phyloP scores from a whole-genome alignment of 2,329 filamentous ascomycete genomes.

The Exophiala calicioides region DNA sequence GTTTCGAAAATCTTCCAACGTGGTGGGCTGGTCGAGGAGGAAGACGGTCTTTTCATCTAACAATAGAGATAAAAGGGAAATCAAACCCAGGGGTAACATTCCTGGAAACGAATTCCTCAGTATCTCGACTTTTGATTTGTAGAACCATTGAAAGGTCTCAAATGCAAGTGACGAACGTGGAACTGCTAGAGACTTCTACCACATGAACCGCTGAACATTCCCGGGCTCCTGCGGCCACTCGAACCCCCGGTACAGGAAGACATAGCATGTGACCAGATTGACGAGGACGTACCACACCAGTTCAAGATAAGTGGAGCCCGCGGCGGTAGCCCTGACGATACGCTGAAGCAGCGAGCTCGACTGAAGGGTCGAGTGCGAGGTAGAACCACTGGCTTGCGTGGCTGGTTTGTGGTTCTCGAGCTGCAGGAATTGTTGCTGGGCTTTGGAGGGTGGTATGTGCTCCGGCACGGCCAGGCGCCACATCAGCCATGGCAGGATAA shows the following conservation, averaged over 20 bases:
- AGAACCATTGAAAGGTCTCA: neutral
- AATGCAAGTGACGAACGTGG: neutral
- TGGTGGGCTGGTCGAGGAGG: too few relatives aligned
- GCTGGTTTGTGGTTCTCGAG: constrained; percentile 13
- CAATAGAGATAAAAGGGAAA: too few relatives aligned
- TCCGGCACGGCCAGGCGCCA: constrained; percentile 75
- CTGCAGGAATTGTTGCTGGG: neutral
- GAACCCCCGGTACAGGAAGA: constrained; percentile 59
- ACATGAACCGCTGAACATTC: constrained; percentile 61
- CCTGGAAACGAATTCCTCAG: too few relatives aligned
- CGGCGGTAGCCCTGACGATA: constrained; percentile 32
- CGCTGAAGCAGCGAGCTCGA: too few relatives aligned
- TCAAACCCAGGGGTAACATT: too few relatives aligned
- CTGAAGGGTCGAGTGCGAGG: constrained; percentile 29
- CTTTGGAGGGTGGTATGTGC: constrained; percentile 10
- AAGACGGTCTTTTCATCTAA: too few relatives aligned
- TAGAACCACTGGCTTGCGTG: constrained; percentile 29
- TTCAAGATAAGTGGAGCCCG: constrained; percentile 50
- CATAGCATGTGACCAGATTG: constrained; percentile 55
- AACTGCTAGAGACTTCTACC: constrained; percentile 39
- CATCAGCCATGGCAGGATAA: constrained; percentile 91
- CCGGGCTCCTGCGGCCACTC: constrained; percentile 61
- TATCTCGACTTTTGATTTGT: too few relatives aligned
- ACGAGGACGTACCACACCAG: constrained; percentile 59
- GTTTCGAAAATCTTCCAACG: too few relatives aligned